Percentiles rank a stretch among this genome's conserved stretches.
These are phyloP conservation scores for Tetrahymena malaccensis DNA, from an alignment of 73 alveolate genomes.

Conservation along the genomic window DNA sequence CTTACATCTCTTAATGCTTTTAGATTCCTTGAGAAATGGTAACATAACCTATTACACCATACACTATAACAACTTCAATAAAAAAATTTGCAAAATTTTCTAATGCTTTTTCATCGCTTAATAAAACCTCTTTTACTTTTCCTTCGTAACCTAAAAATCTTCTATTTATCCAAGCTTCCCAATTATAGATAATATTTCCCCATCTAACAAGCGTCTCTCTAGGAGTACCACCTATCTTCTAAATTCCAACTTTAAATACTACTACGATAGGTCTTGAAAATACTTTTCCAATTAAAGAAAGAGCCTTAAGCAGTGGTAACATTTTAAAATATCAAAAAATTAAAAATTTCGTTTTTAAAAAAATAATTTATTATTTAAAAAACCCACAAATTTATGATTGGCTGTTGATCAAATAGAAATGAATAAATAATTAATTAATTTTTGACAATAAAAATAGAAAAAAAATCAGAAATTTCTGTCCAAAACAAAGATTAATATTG, in stretches of 20 bases:
- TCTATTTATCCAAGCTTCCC: background rate
- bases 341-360: background rate
- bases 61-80: background rate
- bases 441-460: background rate
- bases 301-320: background rate
- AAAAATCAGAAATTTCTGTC: background rate
- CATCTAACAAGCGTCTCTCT: background rate
- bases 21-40: background rate
- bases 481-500: background rate
- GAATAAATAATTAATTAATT: background rate
- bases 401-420: background rate
- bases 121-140: background rate
- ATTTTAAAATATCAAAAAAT: background rate
- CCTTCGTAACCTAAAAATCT: background rate
- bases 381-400: background rate
- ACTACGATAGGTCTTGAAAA: background rate
- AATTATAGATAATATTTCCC: background rate
- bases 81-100: background rate
- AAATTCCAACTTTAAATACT: background rate
- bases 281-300: background rate
- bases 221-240: background rate
- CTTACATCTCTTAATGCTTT: background rate
- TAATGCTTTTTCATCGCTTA: background rate
- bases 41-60: background rate
- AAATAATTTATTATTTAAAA: too few relatives aligned